Conservation (phyloP, 2,329 filamentous ascomycete genomes). For the Aspergillus udagawae region DNA sequence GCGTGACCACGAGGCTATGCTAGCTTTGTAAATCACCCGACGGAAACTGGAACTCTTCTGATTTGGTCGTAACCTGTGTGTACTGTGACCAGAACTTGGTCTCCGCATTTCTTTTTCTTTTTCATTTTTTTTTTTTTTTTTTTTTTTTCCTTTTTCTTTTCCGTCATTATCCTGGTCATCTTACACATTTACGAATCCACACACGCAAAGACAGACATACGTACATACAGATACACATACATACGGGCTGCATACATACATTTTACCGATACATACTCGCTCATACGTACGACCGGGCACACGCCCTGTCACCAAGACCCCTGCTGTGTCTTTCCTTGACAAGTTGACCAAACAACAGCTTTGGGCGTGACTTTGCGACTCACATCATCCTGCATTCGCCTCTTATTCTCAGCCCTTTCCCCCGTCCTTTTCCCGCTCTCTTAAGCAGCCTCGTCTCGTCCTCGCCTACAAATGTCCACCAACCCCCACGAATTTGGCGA, state of each 20-base stretch:
- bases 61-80: conserved; percentile 16
- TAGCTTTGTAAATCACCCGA: conserved; percentile 31
- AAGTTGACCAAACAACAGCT: conserved; percentile 14
- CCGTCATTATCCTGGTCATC: conserved; percentile 16
- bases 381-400: conserved; percentile 27
- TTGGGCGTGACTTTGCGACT: conserved; percentile 22
- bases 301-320: conserved; percentile 11
- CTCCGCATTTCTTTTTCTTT: conserved; percentile 18
- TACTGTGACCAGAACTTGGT: conserved; percentile 16
- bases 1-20: conserved; percentile 29
- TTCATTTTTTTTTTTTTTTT: not conserved
- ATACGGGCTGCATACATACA: conserved; percentile 5
- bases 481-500: conserved; percentile 40
- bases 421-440: conserved; percentile 18
- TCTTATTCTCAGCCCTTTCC: conserved; percentile 17
- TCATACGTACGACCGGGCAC: conserved; percentile 8
- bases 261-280: conserved; percentile 2
- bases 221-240: conserved; percentile 10
- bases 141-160: not conserved
- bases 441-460: conserved; percentile 19
- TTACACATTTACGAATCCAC: conserved; percentile 11
- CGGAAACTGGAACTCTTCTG: conserved; percentile 23
- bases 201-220: conserved; percentile 6
- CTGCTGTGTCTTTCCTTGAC: not conserved
- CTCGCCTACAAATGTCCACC: conserved; percentile 38